A percentile compares a stretch with the other conserved stretches of the same genome.
Conservation (phyloP, 176 grass and related monocot genomes). For the Thinopyrum elongatum region DNA sequence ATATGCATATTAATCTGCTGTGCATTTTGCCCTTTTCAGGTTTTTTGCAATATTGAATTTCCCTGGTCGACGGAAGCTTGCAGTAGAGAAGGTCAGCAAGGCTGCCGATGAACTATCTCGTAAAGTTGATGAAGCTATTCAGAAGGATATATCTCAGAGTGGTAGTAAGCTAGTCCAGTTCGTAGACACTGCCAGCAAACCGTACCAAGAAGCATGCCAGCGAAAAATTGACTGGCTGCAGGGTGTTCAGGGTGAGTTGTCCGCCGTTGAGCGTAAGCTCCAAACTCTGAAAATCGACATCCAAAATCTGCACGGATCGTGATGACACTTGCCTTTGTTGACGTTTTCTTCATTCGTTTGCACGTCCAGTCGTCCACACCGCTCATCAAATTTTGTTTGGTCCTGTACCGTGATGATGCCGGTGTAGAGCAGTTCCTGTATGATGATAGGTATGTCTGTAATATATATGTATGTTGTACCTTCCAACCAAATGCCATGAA, state of each 20-base stretch:
- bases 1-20: background rate
- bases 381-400: conserved; percentile 27
- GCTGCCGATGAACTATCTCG: conserved; percentile 56
- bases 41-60: conserved; percentile 90
- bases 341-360: conserved; percentile 9
- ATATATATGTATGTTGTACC: conserved; percentile 9
- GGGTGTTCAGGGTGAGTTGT: conserved; percentile 61
- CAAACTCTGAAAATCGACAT: conserved; percentile 79
- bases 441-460: background rate
- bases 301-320: conserved; percentile 68
- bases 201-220: conserved; percentile 64
- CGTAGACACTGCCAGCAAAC: conserved; percentile 66
- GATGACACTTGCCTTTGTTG: conserved; percentile 19
- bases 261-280: conserved; percentile 55
- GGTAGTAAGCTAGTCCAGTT: conserved; percentile 56
- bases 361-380: background rate
- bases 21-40: conserved; percentile 19
- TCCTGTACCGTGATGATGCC: conserved; percentile 2
- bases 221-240: conserved; percentile 64
- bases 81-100: conserved; percentile 57
- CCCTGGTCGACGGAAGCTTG: conserved; percentile 59
- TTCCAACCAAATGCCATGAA: conserved; percentile 9
- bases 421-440: conserved; percentile 1
- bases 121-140: conserved; percentile 76
- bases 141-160: conserved; percentile 65